Percentiles rank a stretch among this genome's conserved stretches.
phyloP scores from a whole-genome alignment of 2,329 filamentous ascomycete genomes.

The Trichoderma breve region DNA sequence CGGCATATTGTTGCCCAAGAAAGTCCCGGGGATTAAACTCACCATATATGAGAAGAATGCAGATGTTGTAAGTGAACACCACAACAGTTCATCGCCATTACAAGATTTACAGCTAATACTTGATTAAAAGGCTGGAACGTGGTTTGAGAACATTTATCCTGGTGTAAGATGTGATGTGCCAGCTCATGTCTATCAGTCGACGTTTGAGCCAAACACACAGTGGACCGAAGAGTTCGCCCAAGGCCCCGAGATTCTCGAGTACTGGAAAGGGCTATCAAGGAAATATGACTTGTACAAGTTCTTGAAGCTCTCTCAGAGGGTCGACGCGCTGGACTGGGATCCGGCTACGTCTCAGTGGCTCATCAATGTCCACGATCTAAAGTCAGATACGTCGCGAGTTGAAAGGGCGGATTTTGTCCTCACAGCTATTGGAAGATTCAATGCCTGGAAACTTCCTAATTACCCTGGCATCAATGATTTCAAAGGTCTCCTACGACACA shows the following conservation, averaged over 20 bases:
- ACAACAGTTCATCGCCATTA: background rate
- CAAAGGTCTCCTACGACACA: constrained; percentile 56
- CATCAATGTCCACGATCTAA: constrained; percentile 39
- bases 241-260: constrained; percentile 64
- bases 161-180: constrained; percentile 68
- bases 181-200: constrained; percentile 67
- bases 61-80: constrained; percentile 54
- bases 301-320: constrained; percentile 53
- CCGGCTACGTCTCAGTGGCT: constrained; percentile 53
- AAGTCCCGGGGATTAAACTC: constrained; percentile 65
- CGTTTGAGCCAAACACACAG: constrained; percentile 64
- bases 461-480: constrained; percentile 57
- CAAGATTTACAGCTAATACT: background rate
- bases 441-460: constrained; percentile 61
- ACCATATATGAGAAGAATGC: constrained; percentile 67
- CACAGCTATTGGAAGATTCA: constrained; percentile 64
- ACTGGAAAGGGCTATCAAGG: constrained; percentile 61
- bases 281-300: constrained; percentile 65
- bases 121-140: constrained; percentile 46
- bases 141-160: constrained; percentile 59
- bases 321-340: constrained; percentile 58
- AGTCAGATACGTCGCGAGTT: constrained; percentile 37
- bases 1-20: constrained; percentile 63
- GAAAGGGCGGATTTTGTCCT: constrained; percentile 60
- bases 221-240: constrained; percentile 69